Evolutionary conservation across 1,284 basidiomycete species (phyloP).

Genomic region (Boletellus dicymbophilus): DNA sequence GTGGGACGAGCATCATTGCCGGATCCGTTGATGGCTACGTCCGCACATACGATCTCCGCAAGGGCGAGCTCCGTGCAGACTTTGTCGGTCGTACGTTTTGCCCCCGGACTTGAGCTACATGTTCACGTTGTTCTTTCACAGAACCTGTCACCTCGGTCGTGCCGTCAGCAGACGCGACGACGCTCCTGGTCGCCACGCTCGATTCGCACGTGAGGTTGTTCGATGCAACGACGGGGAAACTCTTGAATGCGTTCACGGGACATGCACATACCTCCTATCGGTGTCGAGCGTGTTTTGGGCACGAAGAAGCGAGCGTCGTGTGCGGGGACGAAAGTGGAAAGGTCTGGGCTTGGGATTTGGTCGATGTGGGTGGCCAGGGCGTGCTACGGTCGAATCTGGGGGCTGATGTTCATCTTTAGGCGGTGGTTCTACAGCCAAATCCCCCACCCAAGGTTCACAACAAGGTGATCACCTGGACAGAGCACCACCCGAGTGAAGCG

Average conservation of each 20-base stretch:
- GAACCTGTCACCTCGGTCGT: conserved; percentile 85
- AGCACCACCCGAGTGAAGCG: conserved; percentile 81
- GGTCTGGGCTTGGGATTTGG: conserved; percentile 91
- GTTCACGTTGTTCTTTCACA: conserved; percentile 32
- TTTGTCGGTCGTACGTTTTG: conserved; percentile 75
- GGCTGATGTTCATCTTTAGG: conserved; percentile 44
- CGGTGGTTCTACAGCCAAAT: conserved; percentile 61
- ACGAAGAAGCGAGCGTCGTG: conserved; percentile 80
- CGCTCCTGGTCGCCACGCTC: conserved; percentile 80
- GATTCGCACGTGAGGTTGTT: conserved; percentile 87
- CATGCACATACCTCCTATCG: conserved; percentile 78
- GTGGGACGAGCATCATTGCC: conserved; percentile 67
- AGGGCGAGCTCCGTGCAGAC: conserved; percentile 87
- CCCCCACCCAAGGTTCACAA: conserved; percentile 76
- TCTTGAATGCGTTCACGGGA: conserved; percentile 85
- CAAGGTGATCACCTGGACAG: conserved; percentile 89
- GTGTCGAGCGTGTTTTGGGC: conserved; percentile 81
- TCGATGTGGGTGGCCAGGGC: conserved; percentile 67
- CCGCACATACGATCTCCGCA: conserved; percentile 91
- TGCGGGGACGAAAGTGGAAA: conserved; percentile 89
- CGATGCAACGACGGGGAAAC: conserved; percentile 81
- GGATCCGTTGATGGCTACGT: conserved; percentile 92
- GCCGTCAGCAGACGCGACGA: conserved; percentile 73
- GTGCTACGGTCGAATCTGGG: neutral
- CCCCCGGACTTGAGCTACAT: neutral